Base-by-base conservation (phyloP, 176 grass and related monocot species). In the Zoysia japonica region DNA sequence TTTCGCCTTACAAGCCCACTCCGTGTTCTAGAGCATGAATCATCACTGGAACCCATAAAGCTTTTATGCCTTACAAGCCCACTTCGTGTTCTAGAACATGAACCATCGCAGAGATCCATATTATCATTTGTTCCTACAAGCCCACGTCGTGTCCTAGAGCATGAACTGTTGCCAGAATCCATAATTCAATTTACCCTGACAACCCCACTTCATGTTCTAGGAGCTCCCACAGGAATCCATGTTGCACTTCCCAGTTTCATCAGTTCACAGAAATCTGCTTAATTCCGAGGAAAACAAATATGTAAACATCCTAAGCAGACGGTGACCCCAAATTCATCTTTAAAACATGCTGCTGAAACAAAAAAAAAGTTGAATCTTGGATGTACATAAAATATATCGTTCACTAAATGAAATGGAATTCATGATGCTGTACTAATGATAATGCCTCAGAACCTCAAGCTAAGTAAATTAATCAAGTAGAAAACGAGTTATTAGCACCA, bases 111-210 rank as follows among this genome's bases (percentile, higher is more conserved):
- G 48, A 67, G 56, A 72, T 49, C 67, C 49, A 66, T 56, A 28
- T 72, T 59, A 43, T 1, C 51, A n/a, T 67, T 51, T 72, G 52
- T 49, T n/a, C 79, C 83, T 56, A 83, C 17, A 78, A 78, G 67
- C 48, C 73, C 80, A 83, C 67, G 83, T 87, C 80, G 76, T 78
- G 61, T 80, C 71, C 68, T 70, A 11, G 78, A 80, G 61, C 43
- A 61, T 47, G 52, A 47, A 60, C 5, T 28, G 28, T 28, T 28
- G 28, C 28, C 28, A 28, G 17, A 20, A 62, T 62, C 70, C 50
- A 74, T 55, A 17, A 2, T 55, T 9, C 4, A 10, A 51, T 73
- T 49, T 82, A 15, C 41, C 59, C 60, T 66, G 35, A 74, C 13
- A 45, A 82, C 38, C 48, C 70, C 70, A 82, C 55, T 74, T 36